Evolutionary conservation across 2,329 filamentous ascomycete species (phyloP), one percentile per base, ranked within the genome.

Genomic region (Aspergillus fumigatiaffinis): DNA sequence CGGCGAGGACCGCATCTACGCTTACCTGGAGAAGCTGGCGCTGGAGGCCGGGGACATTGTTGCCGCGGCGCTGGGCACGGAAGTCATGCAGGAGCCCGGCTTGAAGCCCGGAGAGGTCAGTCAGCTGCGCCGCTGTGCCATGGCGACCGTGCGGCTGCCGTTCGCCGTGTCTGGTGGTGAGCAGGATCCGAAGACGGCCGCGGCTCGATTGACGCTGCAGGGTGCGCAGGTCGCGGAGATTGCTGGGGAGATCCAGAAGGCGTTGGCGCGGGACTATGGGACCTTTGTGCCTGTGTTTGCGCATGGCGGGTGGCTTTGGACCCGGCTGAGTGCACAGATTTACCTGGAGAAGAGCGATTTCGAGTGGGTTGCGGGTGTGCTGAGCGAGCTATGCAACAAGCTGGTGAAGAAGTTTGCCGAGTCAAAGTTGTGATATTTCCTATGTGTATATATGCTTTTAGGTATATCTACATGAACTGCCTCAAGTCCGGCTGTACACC

Each of bases 341-440:
- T 97, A 94, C 70, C 75, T 97, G n/a, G 90, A 91, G 26, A 71
- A 87, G 62, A 80, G 80, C 12, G 92, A 97, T 72, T 96, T 94
- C 68, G 84, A 88, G 69, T 90, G 84, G 83, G 81, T 82, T 3
- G 90, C 81, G 0, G 69, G 78, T 52, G 76, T 82, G 8, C 71
- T 94, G 66, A 82, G 83, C 68, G 75, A 78, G 35, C 63, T 89
- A 4, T 86, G 82, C 66, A 77, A 77, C 46, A 74, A 80, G 62
- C 80, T 82, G 32, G 75, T 72, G 50, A 78, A 77, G 4, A 80
- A 81, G 53, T 59, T 59, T 48, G 26, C 26, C 7, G 14, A 28
- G 23, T 29, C 42, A 7, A 58, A 55, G 21, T 10, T 52, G n/a
- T 58, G 21, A 29, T 26, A 44, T 44, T 20, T 20, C 21, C 21